Evolutionary conservation across 2,329 filamentous ascomycete species (phyloP), one percentile per base, ranked within the genome.

Genomic region (Penicillium sp.): DNA sequence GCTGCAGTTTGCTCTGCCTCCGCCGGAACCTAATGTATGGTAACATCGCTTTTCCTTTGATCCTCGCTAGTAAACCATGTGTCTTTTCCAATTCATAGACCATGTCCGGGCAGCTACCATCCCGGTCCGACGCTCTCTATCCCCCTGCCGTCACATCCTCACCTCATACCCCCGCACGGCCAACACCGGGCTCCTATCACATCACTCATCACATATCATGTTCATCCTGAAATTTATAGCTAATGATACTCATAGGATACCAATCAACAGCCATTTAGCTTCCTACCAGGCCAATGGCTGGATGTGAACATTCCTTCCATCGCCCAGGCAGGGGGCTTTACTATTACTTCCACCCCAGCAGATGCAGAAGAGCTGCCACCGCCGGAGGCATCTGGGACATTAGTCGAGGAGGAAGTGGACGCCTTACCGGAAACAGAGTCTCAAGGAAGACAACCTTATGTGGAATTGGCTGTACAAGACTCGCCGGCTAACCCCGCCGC

Each of bases 211-310:
- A 28, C 18, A 22, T 39, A 39, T 45, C 42, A 28, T n/a, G 14
- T 14, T 39, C 16, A 9, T 31, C 5, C n/a, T 14, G 11, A 13
- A 3, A 27, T 12, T 1, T 4, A 19, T 2, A 8, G 30, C 41
- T 52, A 41, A 57, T 33, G 19, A 10, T 8, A 10, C 12, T 11
- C n/a, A 16, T 40, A 65, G 64, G 34, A 55, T 19, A 54, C 51
- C 22, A 53, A 61, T 56, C 56, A 59, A 46, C 63, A 66, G 49
- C 53, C 62, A 51, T 64, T 71, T 36, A 68, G 87, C 78, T 95
- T 93, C 70, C 77, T 83, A 5, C 82, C 90, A 4, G 90, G 90
- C 46, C 90, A 95, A 75, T 95, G 89, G 88, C 78, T 95, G 48
- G 90, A 95, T 66, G 84, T 89, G 6, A 85, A 87, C 66, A 80